These are phyloP conservation scores for Penicillium silybi DNA, from an alignment of 495 filamentous ascomycete species.

Conservation along the genomic window DNA sequence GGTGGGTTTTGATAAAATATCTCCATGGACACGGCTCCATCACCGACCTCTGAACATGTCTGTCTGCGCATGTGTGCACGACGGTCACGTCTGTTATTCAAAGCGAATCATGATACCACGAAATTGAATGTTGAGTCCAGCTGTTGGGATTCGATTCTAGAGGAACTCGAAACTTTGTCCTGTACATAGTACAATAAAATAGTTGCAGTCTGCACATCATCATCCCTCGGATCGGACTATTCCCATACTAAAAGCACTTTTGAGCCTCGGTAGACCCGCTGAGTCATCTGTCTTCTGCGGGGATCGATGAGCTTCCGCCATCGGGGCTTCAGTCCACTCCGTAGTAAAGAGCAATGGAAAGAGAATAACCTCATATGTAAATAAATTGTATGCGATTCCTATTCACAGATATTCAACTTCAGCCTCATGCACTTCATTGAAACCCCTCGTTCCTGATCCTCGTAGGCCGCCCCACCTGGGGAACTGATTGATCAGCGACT, in stretches of 20 bases:
- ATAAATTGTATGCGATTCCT: neutral
- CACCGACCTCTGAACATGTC: neutral
- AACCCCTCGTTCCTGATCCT: neutral
- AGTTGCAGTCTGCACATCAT: slow-evolving; percentile 8
- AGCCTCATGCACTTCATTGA: neutral
- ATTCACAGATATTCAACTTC: neutral
- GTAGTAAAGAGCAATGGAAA: neutral
- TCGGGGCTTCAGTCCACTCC: neutral
- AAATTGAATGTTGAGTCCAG: slow-evolving; percentile 24
- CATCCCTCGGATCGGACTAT: neutral
- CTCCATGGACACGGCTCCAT: neutral
- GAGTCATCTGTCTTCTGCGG: slow-evolving; percentile 35
- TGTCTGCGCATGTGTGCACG: neutral
- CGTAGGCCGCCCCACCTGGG: slow-evolving; percentile 20
- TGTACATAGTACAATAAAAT: slow-evolving; percentile 12
- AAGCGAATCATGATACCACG: slow-evolving; percentile 42
- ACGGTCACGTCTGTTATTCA: slow-evolving; percentile 1
- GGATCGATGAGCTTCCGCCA: slow-evolving; percentile 36
- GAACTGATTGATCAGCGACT: slow-evolving; percentile 20
- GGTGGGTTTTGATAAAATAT: too few species aligned
- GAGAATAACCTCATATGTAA: neutral
- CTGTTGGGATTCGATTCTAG: slow-evolving; percentile 19
- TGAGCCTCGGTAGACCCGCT: slow-evolving; percentile 7
- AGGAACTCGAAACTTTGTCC: slow-evolving; percentile 12
- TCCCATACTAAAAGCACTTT: neutral